phyloP scores from a whole-genome alignment of 164 flowering plant species.

The Magnolia sinica region DNA sequence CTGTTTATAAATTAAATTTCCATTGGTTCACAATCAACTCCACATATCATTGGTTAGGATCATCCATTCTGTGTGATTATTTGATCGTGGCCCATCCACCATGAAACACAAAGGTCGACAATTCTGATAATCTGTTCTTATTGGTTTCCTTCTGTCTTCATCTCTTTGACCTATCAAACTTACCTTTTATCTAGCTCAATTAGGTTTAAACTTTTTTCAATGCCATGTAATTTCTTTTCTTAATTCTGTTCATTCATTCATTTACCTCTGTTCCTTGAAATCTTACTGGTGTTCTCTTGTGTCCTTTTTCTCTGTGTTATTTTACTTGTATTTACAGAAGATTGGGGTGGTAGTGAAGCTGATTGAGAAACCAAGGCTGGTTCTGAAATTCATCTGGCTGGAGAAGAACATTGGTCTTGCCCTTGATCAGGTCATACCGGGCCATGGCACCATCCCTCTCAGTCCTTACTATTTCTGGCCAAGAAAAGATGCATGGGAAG shows the following conservation, averaged over 20 bases:
- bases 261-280: neutral
- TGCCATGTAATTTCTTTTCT: neutral
- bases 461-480: slow-evolving; percentile 98
- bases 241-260: neutral
- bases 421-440: slow-evolving; percentile 76
- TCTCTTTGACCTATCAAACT: neutral
- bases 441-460: slow-evolving; percentile 84
- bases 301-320: neutral
- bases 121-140: neutral
- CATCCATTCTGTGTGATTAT: no score
- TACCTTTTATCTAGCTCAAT: no score
- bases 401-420: slow-evolving; percentile 89
- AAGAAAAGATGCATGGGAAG: slow-evolving; percentile 97
- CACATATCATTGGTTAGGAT: no score
- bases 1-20: no score
- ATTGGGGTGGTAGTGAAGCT: slow-evolving; percentile 58
- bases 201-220: neutral
- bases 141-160: neutral
- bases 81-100: no score
- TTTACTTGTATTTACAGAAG: slow-evolving; percentile 29
- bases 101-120: no score
- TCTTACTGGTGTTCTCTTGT: neutral
- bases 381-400: slow-evolving; percentile 97
- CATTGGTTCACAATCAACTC: no score
- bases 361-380: slow-evolving; percentile 67